Evolutionary conservation across 2,329 filamentous ascomycete genomes (phyloP).

Genomic region (Coniochaeta ligniaria): DNA sequence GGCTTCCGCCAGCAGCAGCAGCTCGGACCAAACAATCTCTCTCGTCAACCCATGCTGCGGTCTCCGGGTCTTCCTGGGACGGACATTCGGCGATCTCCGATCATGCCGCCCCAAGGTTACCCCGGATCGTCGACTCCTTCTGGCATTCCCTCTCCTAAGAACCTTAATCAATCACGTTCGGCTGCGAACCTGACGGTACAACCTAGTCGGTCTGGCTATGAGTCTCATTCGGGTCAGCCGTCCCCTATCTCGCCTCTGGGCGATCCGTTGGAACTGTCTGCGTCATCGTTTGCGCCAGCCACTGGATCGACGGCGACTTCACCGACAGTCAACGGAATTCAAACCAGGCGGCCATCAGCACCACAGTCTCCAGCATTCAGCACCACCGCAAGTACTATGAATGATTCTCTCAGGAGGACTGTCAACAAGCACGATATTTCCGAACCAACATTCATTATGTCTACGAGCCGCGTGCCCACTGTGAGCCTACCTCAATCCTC

Average conservation of each 20-base stretch:
- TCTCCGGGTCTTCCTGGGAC: conserved; percentile 41
- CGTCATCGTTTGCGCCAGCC: conserved; percentile 21
- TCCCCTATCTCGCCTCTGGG: conserved; percentile 38
- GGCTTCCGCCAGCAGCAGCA: conserved; percentile 18
- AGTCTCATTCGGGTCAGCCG: conserved; percentile 26
- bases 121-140: conserved; percentile 17
- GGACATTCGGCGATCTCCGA: conserved; percentile 38
- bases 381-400: conserved; percentile 21
- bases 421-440: conserved; percentile 42
- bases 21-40: conserved; percentile 16
- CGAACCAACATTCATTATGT: conserved; percentile 40
- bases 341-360: conserved; percentile 25
- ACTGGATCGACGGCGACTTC: conserved; percentile 23
- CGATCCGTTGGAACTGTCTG: conserved; percentile 15
- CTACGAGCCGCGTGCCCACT: conserved; percentile 36
- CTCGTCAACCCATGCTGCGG: conserved; percentile 27
- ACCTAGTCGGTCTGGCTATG: conserved; percentile 22
- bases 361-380: conserved; percentile 20
- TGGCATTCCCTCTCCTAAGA: conserved; percentile 12
- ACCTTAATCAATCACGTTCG: conserved; percentile 19
- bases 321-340: conserved; percentile 19
- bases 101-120: conserved; percentile 37
- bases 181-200: conserved; percentile 26
- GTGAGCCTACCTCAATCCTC: conserved; percentile 27
- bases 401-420: conserved; percentile 31